These are phyloP conservation scores for Xanthoconium separans DNA, from an alignment of 1,284 basidiomycete species.

Conservation along the genomic window DNA sequence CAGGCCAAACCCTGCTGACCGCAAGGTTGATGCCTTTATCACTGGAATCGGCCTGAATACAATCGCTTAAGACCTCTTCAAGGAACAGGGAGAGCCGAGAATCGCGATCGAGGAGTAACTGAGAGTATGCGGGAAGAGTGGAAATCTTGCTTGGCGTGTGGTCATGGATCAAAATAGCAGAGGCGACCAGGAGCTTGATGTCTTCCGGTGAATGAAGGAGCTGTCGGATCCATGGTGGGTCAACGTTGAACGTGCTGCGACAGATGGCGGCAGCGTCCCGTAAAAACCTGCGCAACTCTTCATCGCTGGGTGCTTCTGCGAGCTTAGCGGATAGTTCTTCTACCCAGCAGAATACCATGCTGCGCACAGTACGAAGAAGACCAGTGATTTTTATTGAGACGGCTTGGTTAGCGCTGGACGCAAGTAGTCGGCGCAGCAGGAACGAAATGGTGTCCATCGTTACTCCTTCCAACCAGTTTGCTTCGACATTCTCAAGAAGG, in stretches of 20 bases:
- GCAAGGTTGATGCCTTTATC: constrained; percentile 35
- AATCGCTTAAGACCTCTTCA: neutral
- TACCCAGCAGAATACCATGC: constrained; percentile 1
- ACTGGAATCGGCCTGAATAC: constrained; percentile 8
- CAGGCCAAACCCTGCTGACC: constrained; percentile 36
- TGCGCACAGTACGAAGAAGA: neutral
- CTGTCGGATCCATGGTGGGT: neutral
- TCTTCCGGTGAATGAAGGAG: neutral
- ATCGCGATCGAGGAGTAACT: constrained; percentile 26
- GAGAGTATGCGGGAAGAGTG: neutral
- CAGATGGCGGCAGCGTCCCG: neutral
- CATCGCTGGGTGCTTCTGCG: neutral
- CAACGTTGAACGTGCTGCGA: constrained; percentile 4
- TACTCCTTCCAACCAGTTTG: constrained; percentile 3
- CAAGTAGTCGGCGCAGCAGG: constrained; percentile 8
- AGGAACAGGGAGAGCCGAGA: constrained; percentile 22
- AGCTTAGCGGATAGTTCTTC: neutral
- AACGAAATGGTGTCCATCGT: constrained; percentile 14
- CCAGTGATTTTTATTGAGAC: neutral
- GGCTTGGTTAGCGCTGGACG: neutral
- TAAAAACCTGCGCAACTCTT: neutral
- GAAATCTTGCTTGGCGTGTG: neutral
- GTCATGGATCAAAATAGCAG: neutral
- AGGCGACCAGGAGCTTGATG: neutral
- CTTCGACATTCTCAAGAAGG: neutral